Evolutionary conservation across 2,329 filamentous ascomycete genomes (phyloP).

Genomic region (Hymenoscyphus fraxineus): DNA sequence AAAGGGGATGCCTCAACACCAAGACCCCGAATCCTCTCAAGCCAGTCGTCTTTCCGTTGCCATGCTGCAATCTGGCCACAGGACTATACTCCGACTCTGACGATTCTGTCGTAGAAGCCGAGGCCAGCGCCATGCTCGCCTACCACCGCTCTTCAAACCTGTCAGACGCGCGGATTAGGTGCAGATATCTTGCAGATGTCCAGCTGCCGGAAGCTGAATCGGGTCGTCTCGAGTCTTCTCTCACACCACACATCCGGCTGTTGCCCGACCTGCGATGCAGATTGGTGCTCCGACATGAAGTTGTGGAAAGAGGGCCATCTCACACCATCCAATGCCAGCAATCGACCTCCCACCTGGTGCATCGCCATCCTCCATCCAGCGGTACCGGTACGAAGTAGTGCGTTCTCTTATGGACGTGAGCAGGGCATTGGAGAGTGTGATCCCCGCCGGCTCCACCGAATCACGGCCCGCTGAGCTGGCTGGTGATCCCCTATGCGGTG

Average conservation of each 20-base stretch:
- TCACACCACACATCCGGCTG: not conserved
- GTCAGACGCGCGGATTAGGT: slow-evolving; percentile 1
- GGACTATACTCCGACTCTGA: too few species aligned
- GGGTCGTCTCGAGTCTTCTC: slow-evolving; percentile 3
- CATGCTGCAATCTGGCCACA: not conserved
- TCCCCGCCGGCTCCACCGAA: not conserved
- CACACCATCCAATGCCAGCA: not conserved
- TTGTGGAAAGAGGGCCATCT: not conserved
- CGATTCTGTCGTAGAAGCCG: not conserved
- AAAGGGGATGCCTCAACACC: not conserved
- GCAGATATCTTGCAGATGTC: not conserved
- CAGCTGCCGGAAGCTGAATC: slow-evolving; percentile 1
- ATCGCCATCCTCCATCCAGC: too few species aligned
- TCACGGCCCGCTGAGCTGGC: not conserved
- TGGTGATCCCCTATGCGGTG: not conserved
- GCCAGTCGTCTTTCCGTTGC: not conserved
- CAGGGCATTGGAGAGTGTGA: too few species aligned
- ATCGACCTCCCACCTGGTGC: not conserved
- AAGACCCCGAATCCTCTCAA: not conserved
- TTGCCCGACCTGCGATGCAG: not conserved
- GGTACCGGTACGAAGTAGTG: too few species aligned
- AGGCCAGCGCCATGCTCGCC: not conserved
- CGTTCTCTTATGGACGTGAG: too few species aligned
- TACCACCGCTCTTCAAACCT: not conserved
- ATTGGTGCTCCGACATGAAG: slow-evolving; percentile 1